Evolutionary conservation across 306 rosid genomes (phyloP), one percentile per base, ranked within the genome.

Genomic region (Vigna nakashimae): DNA sequence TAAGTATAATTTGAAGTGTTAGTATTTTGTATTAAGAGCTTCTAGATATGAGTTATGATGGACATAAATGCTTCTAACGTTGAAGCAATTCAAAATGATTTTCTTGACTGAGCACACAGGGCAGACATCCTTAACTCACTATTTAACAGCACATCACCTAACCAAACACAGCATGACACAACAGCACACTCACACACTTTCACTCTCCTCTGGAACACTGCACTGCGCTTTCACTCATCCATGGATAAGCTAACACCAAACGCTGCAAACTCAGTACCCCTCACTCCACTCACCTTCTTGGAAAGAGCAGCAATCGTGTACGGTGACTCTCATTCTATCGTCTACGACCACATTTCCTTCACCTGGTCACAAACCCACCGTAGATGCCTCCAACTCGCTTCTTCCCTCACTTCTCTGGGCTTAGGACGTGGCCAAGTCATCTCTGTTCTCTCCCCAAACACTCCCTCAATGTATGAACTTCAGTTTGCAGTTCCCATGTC

Each of bases 401-500:
- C 94, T 2, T 83, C 97, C 12, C 71, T 91, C 9, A 15, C 84
- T 5, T 80, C 87, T 50, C 10, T 77, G 28, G 85, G 87, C 2
- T 75, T 87, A 36, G 16, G 24, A 1, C 48, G 32, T 0, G 79
- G 88, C 18, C 77, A 88, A 3, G 90, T 91, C 0, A 91, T 89
- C n/a, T 91, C 98, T 22, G 90, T 88, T 0, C 10, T 93, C 17
- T 71, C 90, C 13, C 94, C 94, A 74, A 93, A 91, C 79, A 71
- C 81, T 15, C 91, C 91, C 0, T 68, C 92, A 56, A 87, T 88
- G 92, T 93, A 88, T 79, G 93, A 91, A 60, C 91, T 93, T 22
- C 98, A 92, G 2, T 92, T 92, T 62, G 89, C 94, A 0, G 88
- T 91, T 8, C 98, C 98, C 4, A 84, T 93, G 90, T 32, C 88